phyloP scores from a whole-genome alignment of 140 eudicot genomes.

The Artemisia princeps region DNA sequence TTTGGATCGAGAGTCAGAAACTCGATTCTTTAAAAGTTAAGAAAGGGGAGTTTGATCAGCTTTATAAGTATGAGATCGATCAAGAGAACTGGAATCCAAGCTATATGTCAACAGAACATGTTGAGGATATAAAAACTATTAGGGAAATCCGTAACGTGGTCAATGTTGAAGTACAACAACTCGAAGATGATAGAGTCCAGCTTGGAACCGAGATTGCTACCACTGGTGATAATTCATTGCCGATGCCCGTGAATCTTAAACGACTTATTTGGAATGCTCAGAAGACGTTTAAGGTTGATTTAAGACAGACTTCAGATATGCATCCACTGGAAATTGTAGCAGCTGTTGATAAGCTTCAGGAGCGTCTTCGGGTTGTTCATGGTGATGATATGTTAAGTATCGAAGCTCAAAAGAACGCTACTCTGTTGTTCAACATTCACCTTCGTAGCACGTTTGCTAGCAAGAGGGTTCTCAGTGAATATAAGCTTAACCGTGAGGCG shows the following conservation, averaged over 20 bases:
- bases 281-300: constrained; percentile 75
- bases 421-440: constrained; percentile 77
- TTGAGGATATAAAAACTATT: constrained; percentile 67
- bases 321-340: constrained; percentile 91
- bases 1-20: constrained; percentile 89
- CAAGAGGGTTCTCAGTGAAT: constrained; percentile 75
- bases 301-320: constrained; percentile 81
- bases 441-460: constrained; percentile 94
- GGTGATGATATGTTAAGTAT: constrained; percentile 85
- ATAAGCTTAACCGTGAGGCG: constrained; percentile 69
- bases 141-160: constrained; percentile 82
- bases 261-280: constrained; percentile 82
- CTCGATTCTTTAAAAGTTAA: constrained; percentile 74
- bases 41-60: constrained; percentile 50
- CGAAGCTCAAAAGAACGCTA: constrained; percentile 93
- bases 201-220: constrained; percentile 88
- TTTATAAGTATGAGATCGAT: constrained; percentile 64
- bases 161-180: constrained; percentile 86
- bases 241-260: constrained; percentile 83
- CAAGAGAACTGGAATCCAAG: constrained; percentile 72
- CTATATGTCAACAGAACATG: constrained; percentile 71
- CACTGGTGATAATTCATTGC: constrained; percentile 90
- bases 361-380: constrained; percentile 77
- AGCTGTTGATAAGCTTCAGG: constrained; percentile 89
- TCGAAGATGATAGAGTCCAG: constrained; percentile 70